Base-by-base conservation (phyloP, 78 protist species). In the Dictyostelium discoideum region DNA sequence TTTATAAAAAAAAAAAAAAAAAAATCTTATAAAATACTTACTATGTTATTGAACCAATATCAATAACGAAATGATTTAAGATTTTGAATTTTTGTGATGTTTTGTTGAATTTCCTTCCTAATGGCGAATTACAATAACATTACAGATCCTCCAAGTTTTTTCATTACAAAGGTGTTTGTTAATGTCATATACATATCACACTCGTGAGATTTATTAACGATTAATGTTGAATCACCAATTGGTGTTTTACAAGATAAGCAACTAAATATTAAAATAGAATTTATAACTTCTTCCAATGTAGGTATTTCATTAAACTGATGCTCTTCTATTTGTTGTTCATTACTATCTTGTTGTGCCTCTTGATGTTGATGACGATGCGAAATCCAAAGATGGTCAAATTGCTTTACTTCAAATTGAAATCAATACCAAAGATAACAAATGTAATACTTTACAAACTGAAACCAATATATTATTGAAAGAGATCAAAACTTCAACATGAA, bases 371-470 rank as follows among this genome's bases (percentile, higher is more conserved):
- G 76, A 8, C 24, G 37, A n/a, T 67, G 76, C 54, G 50, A 89
- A 89, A 69, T 65, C 32, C 37, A 89, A 69, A 50, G 94, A 89
- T 22, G 50, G 39, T 82, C 79, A 67, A 77, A 80, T 89, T 11
- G 9, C 94, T 5, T 29, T 82, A 50, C 69, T 89, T 4, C 94
- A 89, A 48, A 87, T 81, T 13, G 89, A 89, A 37, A 82, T 67
- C 44, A 69, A 44, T 13, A 9, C 60, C 24, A 80, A 54, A 37
- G 94, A 89, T 11, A 29, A 11, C 87, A 89, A 89, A 60, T 48
- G 16, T 57, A 40, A 44, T 11, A 11, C 22, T 11, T 69, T 20
- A 7, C 87, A 69, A 46, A 29, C 29, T 9, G 94, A 89, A 40
- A 81, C 74, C 26, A 46, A 20, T 54, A n/a, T n/a, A n/a, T n/a